Evolutionary conservation across 2,329 filamentous ascomycete genomes (phyloP).

Genomic region (Stachybotrys chartarum): DNA sequence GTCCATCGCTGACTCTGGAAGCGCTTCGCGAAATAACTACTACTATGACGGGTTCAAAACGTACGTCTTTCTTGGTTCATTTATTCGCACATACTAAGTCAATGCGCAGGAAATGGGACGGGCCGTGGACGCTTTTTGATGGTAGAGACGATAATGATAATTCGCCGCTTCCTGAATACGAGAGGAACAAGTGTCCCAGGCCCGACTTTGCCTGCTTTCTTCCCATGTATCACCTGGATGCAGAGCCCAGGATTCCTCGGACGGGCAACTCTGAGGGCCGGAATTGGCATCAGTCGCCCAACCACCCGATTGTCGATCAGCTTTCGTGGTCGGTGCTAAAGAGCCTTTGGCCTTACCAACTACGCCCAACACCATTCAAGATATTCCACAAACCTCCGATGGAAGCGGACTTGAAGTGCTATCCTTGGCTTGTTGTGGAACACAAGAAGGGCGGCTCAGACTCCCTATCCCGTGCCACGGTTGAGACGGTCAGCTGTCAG

Average conservation of each 20-base stretch:
- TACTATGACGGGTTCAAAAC: slow-evolving; percentile 8
- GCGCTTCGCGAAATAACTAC: slow-evolving; percentile 8
- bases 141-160: background rate
- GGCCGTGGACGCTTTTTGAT: slow-evolving; percentile 2
- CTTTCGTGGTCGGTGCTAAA: slow-evolving; percentile 8
- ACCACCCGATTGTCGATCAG: background rate
- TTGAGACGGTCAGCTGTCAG: slow-evolving; percentile 5
- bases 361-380: slow-evolving; percentile 2
- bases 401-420: slow-evolving; percentile 6
- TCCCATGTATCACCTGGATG: slow-evolving; percentile 7
- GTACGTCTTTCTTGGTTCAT: slow-evolving; percentile 1
- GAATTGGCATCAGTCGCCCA: slow-evolving; percentile 1
- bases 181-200: slow-evolving; percentile 4
- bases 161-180: background rate
- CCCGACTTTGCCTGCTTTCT: slow-evolving; percentile 9
- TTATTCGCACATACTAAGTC: background rate
- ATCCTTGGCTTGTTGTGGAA: slow-evolving; percentile 13
- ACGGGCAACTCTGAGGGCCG: background rate
- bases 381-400: slow-evolving; percentile 1
- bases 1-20: background rate
- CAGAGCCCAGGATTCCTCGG: background rate
- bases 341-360: background rate
- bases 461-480: too few species aligned
- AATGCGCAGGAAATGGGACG: background rate
- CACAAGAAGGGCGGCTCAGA: slow-evolving; percentile 5